phyloP scores from a whole-genome alignment of 306 rosid species.

The Lagenaria siceraria region DNA sequence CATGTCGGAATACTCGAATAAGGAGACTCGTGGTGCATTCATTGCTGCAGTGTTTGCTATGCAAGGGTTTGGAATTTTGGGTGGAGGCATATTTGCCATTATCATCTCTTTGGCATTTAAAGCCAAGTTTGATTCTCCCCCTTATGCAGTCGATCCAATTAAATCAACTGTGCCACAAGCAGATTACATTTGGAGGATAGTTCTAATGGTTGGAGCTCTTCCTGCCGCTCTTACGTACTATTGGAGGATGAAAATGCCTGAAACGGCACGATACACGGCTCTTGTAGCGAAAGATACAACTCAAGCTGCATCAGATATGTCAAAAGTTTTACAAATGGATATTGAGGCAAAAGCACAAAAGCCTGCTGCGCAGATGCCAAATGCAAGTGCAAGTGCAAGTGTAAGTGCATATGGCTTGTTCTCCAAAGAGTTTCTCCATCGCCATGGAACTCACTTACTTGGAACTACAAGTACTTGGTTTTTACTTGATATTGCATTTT shows the following conservation, averaged over 20 bases:
- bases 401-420: conserved; percentile 12
- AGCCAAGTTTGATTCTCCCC: conserved; percentile 23
- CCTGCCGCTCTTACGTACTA: conserved; percentile 60
- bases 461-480: conserved; percentile 71
- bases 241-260: conserved; percentile 65
- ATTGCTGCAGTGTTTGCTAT: conserved; percentile 74
- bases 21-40: conserved; percentile 70
- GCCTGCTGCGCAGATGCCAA: not conserved
- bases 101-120: conserved; percentile 26
- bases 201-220: conserved; percentile 57
- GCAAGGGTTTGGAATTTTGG: conserved; percentile 76
- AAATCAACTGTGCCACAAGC: conserved; percentile 53
- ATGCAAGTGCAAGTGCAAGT: not conserved
- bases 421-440: conserved; percentile 37
- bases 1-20: conserved; percentile 67
- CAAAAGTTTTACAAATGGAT: conserved; percentile 51
- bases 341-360: conserved; percentile 23
- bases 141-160: conserved; percentile 26
- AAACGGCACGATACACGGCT: conserved; percentile 69
- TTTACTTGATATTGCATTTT: conserved; percentile 59
- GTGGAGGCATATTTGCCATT: conserved; percentile 52
- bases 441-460: conserved; percentile 59
- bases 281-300: conserved; percentile 49
- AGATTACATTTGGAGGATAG: conserved; percentile 54
- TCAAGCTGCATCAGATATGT: conserved; percentile 54